Conservation (phyloP, 2,329 filamentous ascomycete genomes). For the Apiospora marii region DNA sequence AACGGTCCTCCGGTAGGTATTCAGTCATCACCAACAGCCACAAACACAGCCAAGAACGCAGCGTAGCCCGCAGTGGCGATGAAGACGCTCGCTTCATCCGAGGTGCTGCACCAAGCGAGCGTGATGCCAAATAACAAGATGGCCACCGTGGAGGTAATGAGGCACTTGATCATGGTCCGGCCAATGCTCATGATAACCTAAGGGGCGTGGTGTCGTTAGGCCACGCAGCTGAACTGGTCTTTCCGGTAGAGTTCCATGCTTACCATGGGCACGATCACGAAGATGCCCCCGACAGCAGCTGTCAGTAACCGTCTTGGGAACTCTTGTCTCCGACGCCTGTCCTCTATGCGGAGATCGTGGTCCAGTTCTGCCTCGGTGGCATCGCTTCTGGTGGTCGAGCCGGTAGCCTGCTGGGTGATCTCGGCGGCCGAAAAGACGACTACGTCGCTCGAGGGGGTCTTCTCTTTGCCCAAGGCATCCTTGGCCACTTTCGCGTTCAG, state of each 20-base stretch:
- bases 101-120: conserved; percentile 27
- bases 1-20: not conserved
- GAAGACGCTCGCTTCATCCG: conserved; percentile 27
- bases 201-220: not conserved
- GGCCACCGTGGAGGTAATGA: conserved; percentile 23
- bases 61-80: conserved; percentile 27
- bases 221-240: not conserved
- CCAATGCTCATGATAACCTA: conserved; percentile 25
- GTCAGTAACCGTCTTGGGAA: conserved; percentile 27
- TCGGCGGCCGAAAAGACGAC: not conserved
- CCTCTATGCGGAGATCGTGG: conserved; percentile 23
- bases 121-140: conserved; percentile 26
- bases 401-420: conserved; percentile 16
- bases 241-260: not conserved
- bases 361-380: conserved; percentile 23
- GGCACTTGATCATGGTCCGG: conserved; percentile 19
- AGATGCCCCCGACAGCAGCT: conserved; percentile 24
- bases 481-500: not conserved
- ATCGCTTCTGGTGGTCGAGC: conserved; percentile 21
- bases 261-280: conserved; percentile 29
- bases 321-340: conserved; percentile 21
- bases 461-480: not conserved
- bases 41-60: conserved; percentile 27
- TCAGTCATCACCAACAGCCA: not conserved
- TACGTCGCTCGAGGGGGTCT: not conserved